Evolutionary conservation across 495 filamentous ascomycete genomes (phyloP).

Genomic region (Trichoderma orchidacearum): DNA sequence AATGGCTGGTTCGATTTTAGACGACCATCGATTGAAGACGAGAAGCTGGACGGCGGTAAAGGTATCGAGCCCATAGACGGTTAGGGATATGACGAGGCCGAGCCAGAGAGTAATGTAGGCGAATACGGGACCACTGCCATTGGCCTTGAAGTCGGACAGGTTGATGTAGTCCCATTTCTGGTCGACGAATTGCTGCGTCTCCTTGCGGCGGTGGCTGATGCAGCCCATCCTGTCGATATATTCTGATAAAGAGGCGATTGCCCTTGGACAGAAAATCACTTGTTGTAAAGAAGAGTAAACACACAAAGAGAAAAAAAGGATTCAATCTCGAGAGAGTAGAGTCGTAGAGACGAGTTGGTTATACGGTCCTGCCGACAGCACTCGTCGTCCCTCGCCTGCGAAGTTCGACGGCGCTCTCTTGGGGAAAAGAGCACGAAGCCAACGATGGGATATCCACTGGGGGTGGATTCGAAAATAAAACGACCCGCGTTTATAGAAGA

Average conservation of each 20-base stretch:
- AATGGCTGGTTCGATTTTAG: conserved; percentile 31
- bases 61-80: conserved; percentile 78
- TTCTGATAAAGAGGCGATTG: background rate
- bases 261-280: too few relatives aligned
- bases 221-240: conserved; percentile 51
- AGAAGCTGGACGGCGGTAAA: conserved; percentile 88
- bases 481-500: background rate
- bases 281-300: too few relatives aligned
- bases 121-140: conserved; percentile 58
- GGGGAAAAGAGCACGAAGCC: conserved; percentile 9
- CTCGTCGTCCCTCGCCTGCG: conserved; percentile 41
- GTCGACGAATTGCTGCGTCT: conserved; percentile 52
- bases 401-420: conserved; percentile 31
- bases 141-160: conserved; percentile 75
- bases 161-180: conserved; percentile 95
- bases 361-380: conserved; percentile 26
- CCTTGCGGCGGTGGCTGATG: conserved; percentile 53
- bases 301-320: conserved; percentile 1
- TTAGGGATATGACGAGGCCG: conserved; percentile 61
- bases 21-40: conserved; percentile 60
- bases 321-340: background rate
- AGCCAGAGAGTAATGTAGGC: conserved; percentile 80
- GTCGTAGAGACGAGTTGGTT: conserved; percentile 3
- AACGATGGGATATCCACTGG: conserved; percentile 5
- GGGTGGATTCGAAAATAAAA: conserved; percentile 2